These are phyloP conservation scores for Aspergillus saccharolyticus DNA, from an alignment of 495 filamentous ascomycete species.

Conservation along the genomic window DNA sequence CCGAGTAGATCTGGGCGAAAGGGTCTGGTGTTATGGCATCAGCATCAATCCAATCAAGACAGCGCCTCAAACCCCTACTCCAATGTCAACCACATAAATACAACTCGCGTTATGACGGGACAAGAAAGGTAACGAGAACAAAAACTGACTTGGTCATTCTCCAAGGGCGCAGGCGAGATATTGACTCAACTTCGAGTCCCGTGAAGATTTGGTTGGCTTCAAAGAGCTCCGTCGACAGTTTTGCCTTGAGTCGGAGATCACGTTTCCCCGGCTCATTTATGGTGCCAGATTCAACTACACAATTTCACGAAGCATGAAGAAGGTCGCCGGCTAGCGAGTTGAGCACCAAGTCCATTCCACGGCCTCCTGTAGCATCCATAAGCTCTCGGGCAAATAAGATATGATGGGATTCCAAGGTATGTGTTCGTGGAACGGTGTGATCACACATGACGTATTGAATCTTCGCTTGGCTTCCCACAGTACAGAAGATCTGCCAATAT, in stretches of 20 bases:
- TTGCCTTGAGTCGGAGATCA: constrained; percentile 18
- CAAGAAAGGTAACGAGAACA: no score
- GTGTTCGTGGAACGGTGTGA: constrained; percentile 32
- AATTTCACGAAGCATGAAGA: constrained; percentile 46
- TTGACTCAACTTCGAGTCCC: constrained; percentile 19
- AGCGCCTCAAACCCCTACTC: no score
- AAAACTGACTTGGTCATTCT: neutral
- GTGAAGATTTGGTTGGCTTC: constrained; percentile 27
- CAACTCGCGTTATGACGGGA: no score
- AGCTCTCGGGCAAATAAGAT: constrained; percentile 41
- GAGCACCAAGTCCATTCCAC: constrained; percentile 48
- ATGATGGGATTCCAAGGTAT: constrained; percentile 50
- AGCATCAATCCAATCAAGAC: no score
- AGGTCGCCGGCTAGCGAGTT: constrained; percentile 48
- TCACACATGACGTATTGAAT: constrained; percentile 27
- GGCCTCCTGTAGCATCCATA: constrained; percentile 39
- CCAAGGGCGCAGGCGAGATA: neutral
- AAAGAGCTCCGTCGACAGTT: constrained; percentile 35
- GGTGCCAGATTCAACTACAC: constrained; percentile 46
- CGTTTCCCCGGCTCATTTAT: constrained; percentile 46
- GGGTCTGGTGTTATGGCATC: no score
- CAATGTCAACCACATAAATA: no score
- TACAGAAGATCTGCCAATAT: constrained; percentile 32
- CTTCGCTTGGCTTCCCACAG: constrained; percentile 44
- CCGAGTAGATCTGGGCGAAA: no score